Percentiles rank a stretch among this genome's conserved stretches.
Conservation (phyloP, 1,139 yeast species). For the Yamadazyma trypodendri region DNA sequence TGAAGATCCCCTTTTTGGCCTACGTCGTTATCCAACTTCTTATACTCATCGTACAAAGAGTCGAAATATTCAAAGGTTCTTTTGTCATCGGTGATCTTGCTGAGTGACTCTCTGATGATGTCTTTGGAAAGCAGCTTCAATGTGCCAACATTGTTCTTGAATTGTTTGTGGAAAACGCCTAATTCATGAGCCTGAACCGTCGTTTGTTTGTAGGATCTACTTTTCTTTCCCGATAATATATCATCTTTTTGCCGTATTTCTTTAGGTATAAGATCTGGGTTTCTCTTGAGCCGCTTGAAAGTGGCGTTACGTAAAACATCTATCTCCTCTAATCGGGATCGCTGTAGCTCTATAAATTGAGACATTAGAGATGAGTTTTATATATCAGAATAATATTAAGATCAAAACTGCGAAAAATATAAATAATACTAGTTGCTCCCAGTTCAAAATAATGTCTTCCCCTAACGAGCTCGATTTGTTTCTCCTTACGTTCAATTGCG, state of each 20-base stretch:
- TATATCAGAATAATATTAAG: not conserved
- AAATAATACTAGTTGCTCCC: not conserved
- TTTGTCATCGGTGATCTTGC: constrained; percentile 25
- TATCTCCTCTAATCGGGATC: constrained; percentile 37
- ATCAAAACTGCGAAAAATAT: not conserved
- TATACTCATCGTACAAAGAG: constrained; percentile 31
- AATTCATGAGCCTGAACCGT: constrained; percentile 70
- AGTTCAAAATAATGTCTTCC: not conserved
- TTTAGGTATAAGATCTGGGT: constrained; percentile 21
- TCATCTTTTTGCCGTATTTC: constrained; percentile 13
- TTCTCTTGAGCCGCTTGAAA: constrained; percentile 29
- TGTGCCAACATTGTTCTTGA: constrained; percentile 20
- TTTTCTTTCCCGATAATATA: constrained; percentile 18
- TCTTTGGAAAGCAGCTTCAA: constrained; percentile 4
- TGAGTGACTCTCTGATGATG: constrained; percentile 19
- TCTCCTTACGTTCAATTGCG: constrained; percentile 42
- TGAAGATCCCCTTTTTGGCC: constrained; percentile 30
- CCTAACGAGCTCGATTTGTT: constrained; percentile 20
- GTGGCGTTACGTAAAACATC: constrained; percentile 35
- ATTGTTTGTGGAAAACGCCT: constrained; percentile 48
- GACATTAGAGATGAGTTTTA: constrained; percentile 20
- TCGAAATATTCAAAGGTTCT: constrained; percentile 45
- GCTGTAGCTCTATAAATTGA: constrained; percentile 34
- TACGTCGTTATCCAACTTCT: constrained; percentile 20
- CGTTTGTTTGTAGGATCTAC: constrained; percentile 44